Percentiles rank a stretch among this genome's conserved stretches.
Conservation (phyloP, 768 basidiomycete species). For the Suillus sp. region DNA sequence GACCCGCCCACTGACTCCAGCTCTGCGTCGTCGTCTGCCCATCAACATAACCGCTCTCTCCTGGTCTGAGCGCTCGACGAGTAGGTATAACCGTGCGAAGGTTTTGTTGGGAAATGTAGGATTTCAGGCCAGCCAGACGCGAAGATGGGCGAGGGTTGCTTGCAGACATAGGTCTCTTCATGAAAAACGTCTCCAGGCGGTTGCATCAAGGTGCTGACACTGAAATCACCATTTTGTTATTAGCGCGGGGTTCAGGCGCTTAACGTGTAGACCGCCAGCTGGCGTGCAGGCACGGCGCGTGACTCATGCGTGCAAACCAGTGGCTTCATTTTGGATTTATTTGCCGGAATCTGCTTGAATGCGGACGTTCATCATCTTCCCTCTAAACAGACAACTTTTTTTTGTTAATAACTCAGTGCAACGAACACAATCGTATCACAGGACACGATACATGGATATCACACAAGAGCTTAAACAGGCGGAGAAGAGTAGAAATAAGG, state of each 20-base stretch:
- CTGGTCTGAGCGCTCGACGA: constrained; percentile 18
- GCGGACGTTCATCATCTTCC: constrained; percentile 13
- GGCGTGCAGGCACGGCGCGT: constrained; percentile 11
- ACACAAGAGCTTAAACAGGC: constrained; percentile 15
- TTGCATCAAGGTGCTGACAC: neutral
- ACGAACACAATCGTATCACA: constrained; percentile 1
- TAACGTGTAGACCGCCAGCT: neutral
- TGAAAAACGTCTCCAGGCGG: constrained; percentile 3
- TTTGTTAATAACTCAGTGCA: neutral
- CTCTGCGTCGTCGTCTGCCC: constrained; percentile 36
- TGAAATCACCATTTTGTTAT: neutral
- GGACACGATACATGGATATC: constrained; percentile 4
- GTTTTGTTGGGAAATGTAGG: constrained; percentile 51
- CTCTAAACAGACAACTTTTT: neutral
- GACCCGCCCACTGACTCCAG: constrained; percentile 67
- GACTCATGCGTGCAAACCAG: constrained; percentile 7
- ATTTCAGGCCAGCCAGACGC: constrained; percentile 43
- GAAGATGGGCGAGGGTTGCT: constrained; percentile 38
- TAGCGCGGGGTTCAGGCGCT: too few species aligned
- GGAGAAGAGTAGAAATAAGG: constrained; percentile 15
- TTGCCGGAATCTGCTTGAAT: constrained; percentile 10
- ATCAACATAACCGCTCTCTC: constrained; percentile 26
- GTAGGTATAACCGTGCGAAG: constrained; percentile 31
- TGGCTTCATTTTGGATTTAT: neutral
- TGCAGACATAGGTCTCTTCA: constrained; percentile 14